phyloP scores from a whole-genome alignment of 257 asterid genomes.

The Henckelia pumila region DNA sequence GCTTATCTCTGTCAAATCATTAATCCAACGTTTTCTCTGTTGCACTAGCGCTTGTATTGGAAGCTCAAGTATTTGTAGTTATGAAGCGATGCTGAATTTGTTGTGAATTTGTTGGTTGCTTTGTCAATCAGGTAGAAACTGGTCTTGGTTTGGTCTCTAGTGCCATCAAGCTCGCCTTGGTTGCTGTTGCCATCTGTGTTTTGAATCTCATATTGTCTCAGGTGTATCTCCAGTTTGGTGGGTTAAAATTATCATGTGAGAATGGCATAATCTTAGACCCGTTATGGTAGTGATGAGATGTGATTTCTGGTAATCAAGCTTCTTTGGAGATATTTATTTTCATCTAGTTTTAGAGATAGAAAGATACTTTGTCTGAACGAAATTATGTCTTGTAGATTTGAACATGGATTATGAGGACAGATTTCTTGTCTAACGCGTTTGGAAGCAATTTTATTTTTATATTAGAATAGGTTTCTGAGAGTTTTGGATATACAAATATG shows the following conservation, averaged over 20 bases:
- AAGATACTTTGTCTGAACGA: not conserved
- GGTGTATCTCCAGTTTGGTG: too few species aligned
- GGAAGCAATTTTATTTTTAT: not conserved
- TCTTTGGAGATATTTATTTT: conserved; percentile 8
- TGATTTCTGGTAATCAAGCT: conserved; percentile 17
- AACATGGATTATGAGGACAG: not conserved
- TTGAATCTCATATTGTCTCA: conserved; percentile 21
- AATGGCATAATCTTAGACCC: conserved; percentile 8
- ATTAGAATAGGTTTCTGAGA: too few species aligned
- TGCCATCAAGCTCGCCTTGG: too few species aligned
- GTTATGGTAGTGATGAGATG: conserved; percentile 28
- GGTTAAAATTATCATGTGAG: conserved; percentile 24
- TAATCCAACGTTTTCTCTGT: too few species aligned
- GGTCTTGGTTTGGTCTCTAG: too few species aligned
- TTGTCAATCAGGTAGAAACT: conserved; percentile 1
- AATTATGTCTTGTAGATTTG: too few species aligned
- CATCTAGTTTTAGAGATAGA: not conserved
- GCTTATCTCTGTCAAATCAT: not conserved
- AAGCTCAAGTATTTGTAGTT: not conserved
- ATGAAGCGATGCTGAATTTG: not conserved
- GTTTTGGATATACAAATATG: too few species aligned
- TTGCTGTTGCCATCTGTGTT: too few species aligned
- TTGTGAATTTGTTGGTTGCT: not conserved
- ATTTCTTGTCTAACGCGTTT: not conserved
- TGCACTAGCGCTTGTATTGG: not conserved